phyloP scores from a whole-genome alignment of 1,284 basidiomycete genomes.

The Trametes versicolor region DNA sequence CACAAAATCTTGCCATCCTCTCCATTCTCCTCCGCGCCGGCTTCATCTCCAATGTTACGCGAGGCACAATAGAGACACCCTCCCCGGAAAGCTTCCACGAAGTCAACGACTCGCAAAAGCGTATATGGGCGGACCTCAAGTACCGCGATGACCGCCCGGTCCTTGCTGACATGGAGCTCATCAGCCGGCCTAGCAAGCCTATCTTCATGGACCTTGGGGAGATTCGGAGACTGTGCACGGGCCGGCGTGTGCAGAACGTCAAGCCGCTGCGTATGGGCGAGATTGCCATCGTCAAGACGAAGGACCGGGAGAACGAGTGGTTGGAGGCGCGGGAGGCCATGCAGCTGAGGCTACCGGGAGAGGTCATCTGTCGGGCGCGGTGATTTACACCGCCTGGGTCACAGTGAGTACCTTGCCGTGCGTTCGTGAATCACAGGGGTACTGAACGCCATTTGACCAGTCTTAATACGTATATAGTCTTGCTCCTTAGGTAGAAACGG shows the following conservation, averaged over 20 bases:
- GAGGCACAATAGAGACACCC: constrained; percentile 78
- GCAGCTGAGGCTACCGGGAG: constrained; percentile 69
- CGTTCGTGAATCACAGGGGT: neutral
- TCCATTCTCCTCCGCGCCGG: constrained; percentile 89
- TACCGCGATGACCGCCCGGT: constrained; percentile 89
- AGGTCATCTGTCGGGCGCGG: constrained; percentile 76
- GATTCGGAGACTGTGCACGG: constrained; percentile 79
- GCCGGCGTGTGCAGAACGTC: constrained; percentile 73
- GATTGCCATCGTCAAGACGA: constrained; percentile 83
- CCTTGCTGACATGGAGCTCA: constrained; percentile 74
- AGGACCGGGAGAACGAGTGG: constrained; percentile 74
- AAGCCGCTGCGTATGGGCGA: constrained; percentile 87
- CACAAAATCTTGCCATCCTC: constrained; percentile 85
- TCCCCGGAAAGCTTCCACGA: constrained; percentile 67
- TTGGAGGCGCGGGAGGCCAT: constrained; percentile 79
- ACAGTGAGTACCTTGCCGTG: constrained; percentile 8
- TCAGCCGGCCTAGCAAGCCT: constrained; percentile 79
- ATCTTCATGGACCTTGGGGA: constrained; percentile 80
- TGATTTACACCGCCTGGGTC: constrained; percentile 22
- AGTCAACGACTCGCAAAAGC: constrained; percentile 65
- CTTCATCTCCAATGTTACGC: constrained; percentile 83
- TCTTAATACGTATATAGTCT: constrained; percentile 4
- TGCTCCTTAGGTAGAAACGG: constrained; percentile 1
- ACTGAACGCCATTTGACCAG: neutral
- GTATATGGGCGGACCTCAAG: constrained; percentile 92